phyloP scores from a whole-genome alignment of 352 stramenopile genomes.

The Phytophthora constricta region DNA sequence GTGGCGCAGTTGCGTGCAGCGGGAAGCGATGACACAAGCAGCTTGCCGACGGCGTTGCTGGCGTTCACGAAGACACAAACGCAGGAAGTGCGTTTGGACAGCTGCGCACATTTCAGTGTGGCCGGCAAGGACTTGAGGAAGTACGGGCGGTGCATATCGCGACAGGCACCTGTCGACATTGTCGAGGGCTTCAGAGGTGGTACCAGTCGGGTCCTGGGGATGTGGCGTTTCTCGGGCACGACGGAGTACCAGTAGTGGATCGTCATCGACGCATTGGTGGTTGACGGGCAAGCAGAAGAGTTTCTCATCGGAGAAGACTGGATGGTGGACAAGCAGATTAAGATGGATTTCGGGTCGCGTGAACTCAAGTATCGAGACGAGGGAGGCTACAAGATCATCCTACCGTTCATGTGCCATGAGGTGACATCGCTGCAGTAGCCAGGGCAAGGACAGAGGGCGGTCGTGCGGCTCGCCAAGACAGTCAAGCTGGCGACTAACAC shows the following conservation, averaged over 20 bases:
- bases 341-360: too few species aligned
- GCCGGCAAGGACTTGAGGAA: not conserved
- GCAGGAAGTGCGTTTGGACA: too few species aligned
- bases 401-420: constrained; percentile 8
- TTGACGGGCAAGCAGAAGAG: too few species aligned
- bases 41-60: too few species aligned
- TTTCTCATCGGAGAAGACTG: too few species aligned
- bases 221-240: not conserved
- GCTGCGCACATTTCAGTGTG: too few species aligned
- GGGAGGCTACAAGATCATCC: not conserved
- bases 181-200: constrained; percentile 1
- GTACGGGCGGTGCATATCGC: not conserved
- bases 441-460: not conserved
- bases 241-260: too few species aligned
- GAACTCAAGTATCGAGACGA: too few species aligned
- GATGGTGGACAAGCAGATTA: too few species aligned
- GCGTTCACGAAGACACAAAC: too few species aligned
- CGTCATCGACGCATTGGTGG: too few species aligned
- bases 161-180: too few species aligned
- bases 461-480: constrained; percentile 5
- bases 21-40: not conserved
- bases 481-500: constrained; percentile 19
- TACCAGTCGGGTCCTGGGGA: not conserved
- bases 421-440: not conserved
- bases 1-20: constrained; percentile 5